Evolutionary conservation across 805 yeast genomes (phyloP).

Genomic region (Cyberlindnera petersonii): DNA sequence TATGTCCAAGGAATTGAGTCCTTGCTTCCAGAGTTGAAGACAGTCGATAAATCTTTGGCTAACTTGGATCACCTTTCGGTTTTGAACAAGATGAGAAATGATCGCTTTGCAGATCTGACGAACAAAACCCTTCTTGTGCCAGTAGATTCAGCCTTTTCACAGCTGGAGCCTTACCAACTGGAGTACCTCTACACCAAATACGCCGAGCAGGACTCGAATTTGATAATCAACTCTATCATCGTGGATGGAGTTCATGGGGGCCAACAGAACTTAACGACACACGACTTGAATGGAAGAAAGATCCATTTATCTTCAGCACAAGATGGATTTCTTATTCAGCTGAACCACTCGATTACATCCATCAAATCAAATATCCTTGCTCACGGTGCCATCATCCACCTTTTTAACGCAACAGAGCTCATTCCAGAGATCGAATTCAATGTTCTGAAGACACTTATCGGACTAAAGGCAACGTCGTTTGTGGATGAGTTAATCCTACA

Average conservation of each 20-base stretch:
- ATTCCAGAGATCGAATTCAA: conserved; percentile 37
- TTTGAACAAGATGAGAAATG: conserved; percentile 2
- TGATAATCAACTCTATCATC: conserved; percentile 32
- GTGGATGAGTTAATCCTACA: conserved; percentile 69
- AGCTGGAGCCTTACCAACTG: conserved; percentile 40
- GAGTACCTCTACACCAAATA: conserved; percentile 37
- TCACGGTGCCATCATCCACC: conserved; percentile 47
- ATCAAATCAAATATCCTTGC: conserved; percentile 38
- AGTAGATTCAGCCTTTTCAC: conserved; percentile 34
- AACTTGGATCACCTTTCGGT: neutral
- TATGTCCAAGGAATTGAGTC: conserved; percentile 61
- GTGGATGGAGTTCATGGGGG: conserved; percentile 47
- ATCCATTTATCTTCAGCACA: conserved; percentile 22
- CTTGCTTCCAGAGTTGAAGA: conserved; percentile 36
- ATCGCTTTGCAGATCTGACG: conserved; percentile 12
- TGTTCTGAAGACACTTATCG: conserved; percentile 55
- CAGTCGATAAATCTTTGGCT: conserved; percentile 35
- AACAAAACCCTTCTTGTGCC: conserved; percentile 47
- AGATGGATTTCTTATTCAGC: conserved; percentile 32
- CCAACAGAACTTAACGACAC: conserved; percentile 8
- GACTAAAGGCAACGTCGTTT: conserved; percentile 55
- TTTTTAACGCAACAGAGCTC: conserved; percentile 35
- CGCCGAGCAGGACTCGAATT: conserved; percentile 30
- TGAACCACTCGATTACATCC: conserved; percentile 35
- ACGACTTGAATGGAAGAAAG: neutral